Base-by-base conservation (phyloP, 345 rosid genomes). In the Hevea brasiliensis region DNA sequence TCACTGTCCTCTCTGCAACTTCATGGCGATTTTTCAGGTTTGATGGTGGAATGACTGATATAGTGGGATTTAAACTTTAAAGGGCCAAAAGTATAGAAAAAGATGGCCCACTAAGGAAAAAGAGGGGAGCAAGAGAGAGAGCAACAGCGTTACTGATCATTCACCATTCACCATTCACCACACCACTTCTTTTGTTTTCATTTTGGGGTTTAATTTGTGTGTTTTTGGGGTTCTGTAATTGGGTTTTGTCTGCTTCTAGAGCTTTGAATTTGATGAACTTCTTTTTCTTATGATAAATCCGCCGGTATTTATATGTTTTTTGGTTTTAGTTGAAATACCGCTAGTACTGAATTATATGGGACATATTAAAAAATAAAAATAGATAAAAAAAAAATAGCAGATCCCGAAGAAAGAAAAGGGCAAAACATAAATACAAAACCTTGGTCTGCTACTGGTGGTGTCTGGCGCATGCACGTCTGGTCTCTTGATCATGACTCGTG, bases 381-480 rank as follows among this genome's bases (percentile, higher is more conserved):
- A 45, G 27, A 27, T 26, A 23, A 40, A 41, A 63, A 68, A 47
- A 66, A 21, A 54, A 44, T 45, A 62, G 54, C 53, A 51, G 4
- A 14, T 4, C 37, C 37, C 37, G 4, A 32, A 32, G 69, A 32
- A 15, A 48, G 1, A 29, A n/a, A 40, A 21, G 26, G 42, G 27
- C 13, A 48, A 76, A 18, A 32, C 40, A 63, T 70, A 54, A 74
- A 58, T 48, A 70, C 71, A 78, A 76, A 57, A 66, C 74, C 59
- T 56, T 61, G 62, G 55, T 71, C 55, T 61, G 47, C n/a, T 47
- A 29, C 66, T 50, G 37, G 37, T 32, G 40, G 74, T 58, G 68
- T 59, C 84, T 71, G 77, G 42, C 74, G 76, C 79, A 74, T 74
- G 81, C 84, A 74, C 70, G 84, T 84, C 80, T 68, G 81, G 82